These are phyloP conservation scores for Nepenthes gracilis DNA, from an alignment of 148 eudicot species.

Conservation along the genomic window DNA sequence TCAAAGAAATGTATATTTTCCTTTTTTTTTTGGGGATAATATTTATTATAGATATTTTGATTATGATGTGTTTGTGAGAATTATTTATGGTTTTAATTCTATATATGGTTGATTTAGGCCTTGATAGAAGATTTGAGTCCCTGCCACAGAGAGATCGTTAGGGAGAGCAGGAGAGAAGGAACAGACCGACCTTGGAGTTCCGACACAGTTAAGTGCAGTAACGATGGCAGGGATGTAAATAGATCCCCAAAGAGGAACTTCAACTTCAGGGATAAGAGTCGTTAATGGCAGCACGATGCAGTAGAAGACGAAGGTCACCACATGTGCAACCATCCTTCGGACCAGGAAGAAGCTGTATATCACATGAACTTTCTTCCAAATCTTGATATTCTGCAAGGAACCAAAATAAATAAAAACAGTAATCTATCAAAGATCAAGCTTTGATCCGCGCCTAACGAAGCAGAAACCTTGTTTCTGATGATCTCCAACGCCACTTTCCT, in stretches of 20 bases:
- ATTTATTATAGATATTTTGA: too few relatives aligned
- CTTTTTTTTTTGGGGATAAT: too few relatives aligned
- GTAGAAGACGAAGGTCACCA: conserved; percentile 81
- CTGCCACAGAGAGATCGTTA: too few relatives aligned
- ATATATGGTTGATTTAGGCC: too few relatives aligned
- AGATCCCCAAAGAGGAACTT: conserved; percentile 75
- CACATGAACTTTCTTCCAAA: conserved; percentile 85
- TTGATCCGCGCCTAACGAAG: neutral
- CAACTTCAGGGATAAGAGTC: conserved; percentile 66
- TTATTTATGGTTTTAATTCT: too few relatives aligned
- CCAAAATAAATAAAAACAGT: neutral
- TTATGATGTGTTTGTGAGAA: too few relatives aligned
- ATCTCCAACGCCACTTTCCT: conserved; percentile 90
- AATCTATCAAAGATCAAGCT: neutral
- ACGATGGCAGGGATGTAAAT: conserved; percentile 79
- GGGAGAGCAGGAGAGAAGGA: too few relatives aligned
- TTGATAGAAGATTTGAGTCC: too few relatives aligned
- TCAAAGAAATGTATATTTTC: too few relatives aligned
- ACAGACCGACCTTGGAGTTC: conserved; percentile 66
- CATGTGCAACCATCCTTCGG: conserved; percentile 74
- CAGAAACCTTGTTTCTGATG: conserved; percentile 49
- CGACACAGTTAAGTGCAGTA: conserved; percentile 78
- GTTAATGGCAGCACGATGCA: conserved; percentile 71
- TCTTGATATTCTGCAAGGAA: conserved; percentile 58
- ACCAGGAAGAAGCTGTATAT: conserved; percentile 95